Evolutionary conservation across 1,139 yeast species (phyloP).

Genomic region (Blastobotrys apis): DNA sequence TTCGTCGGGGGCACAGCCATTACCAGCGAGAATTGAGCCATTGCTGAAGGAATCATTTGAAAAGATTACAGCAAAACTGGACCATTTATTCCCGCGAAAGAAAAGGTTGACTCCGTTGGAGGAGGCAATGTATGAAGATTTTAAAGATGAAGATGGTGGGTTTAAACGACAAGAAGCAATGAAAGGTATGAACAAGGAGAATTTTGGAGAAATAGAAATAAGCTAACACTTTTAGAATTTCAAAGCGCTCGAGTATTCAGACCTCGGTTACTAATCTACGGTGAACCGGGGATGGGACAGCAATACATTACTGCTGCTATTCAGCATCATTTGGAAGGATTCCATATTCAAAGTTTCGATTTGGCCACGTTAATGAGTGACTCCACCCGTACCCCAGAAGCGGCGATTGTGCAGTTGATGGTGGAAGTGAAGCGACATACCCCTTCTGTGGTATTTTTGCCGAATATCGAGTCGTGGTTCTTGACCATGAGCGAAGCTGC

Average conservation of each 20-base stretch:
- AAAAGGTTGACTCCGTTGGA: slow-evolving; percentile 58
- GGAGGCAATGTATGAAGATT: slow-evolving; percentile 64
- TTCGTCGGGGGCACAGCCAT: slow-evolving; percentile 66
- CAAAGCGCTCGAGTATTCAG: slow-evolving; percentile 67
- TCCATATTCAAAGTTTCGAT: slow-evolving; percentile 82
- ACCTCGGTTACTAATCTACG: slow-evolving; percentile 74
- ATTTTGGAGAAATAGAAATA: background rate
- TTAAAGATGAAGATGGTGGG: slow-evolving; percentile 59
- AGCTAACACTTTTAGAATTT: slow-evolving; percentile 24
- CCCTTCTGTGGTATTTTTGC: slow-evolving; percentile 81
- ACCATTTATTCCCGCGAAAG: slow-evolving; percentile 59
- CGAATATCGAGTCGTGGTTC: slow-evolving; percentile 78
- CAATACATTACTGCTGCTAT: slow-evolving; percentile 81
- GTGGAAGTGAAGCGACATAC: slow-evolving; percentile 87
- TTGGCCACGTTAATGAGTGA: slow-evolving; percentile 76
- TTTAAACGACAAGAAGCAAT: slow-evolving; percentile 61
- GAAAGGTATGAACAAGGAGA: slow-evolving; percentile 46
- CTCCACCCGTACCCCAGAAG: slow-evolving; percentile 78
- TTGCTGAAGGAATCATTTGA: slow-evolving; percentile 50
- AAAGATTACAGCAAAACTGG: slow-evolving; percentile 47
- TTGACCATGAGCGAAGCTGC: slow-evolving; percentile 65
- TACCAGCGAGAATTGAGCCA: slow-evolving; percentile 70
- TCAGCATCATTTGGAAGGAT: slow-evolving; percentile 80
- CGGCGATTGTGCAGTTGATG: slow-evolving; percentile 76
- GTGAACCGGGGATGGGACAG: slow-evolving; percentile 82